Conservation (phyloP, 1,284 basidiomycete species). For the Austropuccinia psidii region DNA sequence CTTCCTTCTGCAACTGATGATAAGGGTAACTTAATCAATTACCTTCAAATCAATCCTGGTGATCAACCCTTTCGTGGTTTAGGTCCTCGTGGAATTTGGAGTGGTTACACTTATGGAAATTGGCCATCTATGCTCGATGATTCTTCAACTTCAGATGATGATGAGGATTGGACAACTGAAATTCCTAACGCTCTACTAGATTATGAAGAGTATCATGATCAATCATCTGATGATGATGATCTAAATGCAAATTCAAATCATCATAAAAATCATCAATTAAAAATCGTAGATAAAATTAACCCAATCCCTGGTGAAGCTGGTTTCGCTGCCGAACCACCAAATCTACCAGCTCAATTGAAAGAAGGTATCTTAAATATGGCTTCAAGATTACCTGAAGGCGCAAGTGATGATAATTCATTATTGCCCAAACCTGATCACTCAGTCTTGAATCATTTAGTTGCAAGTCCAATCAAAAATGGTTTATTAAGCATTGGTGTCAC, state of each 20-base stretch:
- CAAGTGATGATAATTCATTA: slow-evolving; percentile 81
- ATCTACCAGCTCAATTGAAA: slow-evolving; percentile 33
- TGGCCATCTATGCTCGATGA: slow-evolving; percentile 11
- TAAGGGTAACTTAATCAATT: slow-evolving; percentile 91
- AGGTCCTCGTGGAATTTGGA: slow-evolving; percentile 41
- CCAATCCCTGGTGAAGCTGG: slow-evolving; percentile 9
- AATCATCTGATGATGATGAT: slow-evolving; percentile 60
- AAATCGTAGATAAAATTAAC: neutral
- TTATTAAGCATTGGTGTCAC: slow-evolving; percentile 89
- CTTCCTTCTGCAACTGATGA: slow-evolving; percentile 77
- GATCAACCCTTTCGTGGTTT: slow-evolving; percentile 40
- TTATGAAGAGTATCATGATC: slow-evolving; percentile 75
- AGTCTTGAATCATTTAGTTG: slow-evolving; percentile 89
- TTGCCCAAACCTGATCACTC: slow-evolving; percentile 90
- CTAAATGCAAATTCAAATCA: slow-evolving; percentile 45
- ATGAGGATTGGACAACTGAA: slow-evolving; percentile 60
- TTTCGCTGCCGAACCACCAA: slow-evolving; percentile 28
- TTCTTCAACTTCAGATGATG: neutral
- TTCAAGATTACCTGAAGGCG: slow-evolving; percentile 41
- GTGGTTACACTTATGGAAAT: slow-evolving; percentile 24
- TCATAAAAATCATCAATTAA: neutral
- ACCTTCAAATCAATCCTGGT: slow-evolving; percentile 60
- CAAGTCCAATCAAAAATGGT: slow-evolving; percentile 88
- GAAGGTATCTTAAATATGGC: slow-evolving; percentile 36
- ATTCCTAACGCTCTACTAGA: slow-evolving; percentile 66